Conservation (phyloP, 2,329 filamentous ascomycete species). For the Fusarium heterosporum region DNA sequence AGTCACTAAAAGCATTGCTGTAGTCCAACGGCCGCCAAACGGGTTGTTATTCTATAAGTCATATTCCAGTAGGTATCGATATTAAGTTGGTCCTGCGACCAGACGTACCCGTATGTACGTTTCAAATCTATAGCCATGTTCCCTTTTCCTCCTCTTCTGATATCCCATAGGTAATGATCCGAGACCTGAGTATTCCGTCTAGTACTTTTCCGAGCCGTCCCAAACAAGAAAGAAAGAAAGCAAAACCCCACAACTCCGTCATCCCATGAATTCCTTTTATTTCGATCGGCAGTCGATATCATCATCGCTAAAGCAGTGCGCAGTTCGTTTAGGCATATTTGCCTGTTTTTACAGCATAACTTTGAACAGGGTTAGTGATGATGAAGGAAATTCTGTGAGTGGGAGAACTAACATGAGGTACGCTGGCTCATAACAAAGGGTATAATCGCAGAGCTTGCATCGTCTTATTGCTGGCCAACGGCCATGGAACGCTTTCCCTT, state of each 20-base stretch:
- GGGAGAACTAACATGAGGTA: constrained; percentile 31
- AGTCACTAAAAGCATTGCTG: constrained; percentile 5
- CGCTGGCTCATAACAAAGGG: constrained; percentile 32
- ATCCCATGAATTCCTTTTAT: constrained; percentile 37
- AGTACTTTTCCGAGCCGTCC: constrained; percentile 46
- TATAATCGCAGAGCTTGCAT: constrained; percentile 18
- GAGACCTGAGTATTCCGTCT: constrained; percentile 43
- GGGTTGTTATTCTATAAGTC: constrained; percentile 12
- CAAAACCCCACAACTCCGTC: constrained; percentile 42
- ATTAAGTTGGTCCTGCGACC: constrained; percentile 41
- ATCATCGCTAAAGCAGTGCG: constrained; percentile 41
- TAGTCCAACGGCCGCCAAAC: constrained; percentile 7
- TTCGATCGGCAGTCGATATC: constrained; percentile 44
- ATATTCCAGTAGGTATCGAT: constrained; percentile 20
- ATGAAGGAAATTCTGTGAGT: not conserved
- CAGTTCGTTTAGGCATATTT: constrained; percentile 31
- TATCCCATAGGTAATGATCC: constrained; percentile 39
- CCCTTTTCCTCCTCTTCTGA: constrained; percentile 39
- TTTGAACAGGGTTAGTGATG: constrained; percentile 30
- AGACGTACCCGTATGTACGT: constrained; percentile 42
- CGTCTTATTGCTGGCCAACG: constrained; percentile 28
- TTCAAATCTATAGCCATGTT: constrained; percentile 44
- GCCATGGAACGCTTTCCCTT: constrained; percentile 45
- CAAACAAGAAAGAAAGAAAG: constrained; percentile 42
- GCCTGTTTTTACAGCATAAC: constrained; percentile 34